Base-by-base conservation (phyloP, 306 rosid genomes). In the Sechiopsis laciniata region DNA sequence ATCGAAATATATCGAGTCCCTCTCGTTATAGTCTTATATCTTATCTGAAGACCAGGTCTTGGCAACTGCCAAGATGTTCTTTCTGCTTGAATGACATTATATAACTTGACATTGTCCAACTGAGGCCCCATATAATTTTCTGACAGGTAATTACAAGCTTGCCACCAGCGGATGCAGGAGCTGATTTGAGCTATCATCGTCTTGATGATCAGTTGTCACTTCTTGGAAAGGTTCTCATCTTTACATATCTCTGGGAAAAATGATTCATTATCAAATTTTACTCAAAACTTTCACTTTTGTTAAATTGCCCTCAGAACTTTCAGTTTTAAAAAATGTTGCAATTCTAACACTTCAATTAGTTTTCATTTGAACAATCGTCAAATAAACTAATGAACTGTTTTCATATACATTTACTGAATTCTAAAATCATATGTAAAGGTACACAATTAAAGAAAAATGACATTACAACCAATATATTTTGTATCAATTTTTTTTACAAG, bases 131-230 rank as follows among this genome's bases (percentile, higher is more conserved):
- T 74, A 37, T 75, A 37, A 72, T 71, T 80, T 80, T 14, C 72
- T 60, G 81, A 32, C 5, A 32, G 37, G 37, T 32, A 32, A 32
- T 32, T 32, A 90, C 96, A 79, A 90, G 97, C 91, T 82, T 94
- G 85, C 98, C 97, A 78, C 98, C 98, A 65, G 21, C 88, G 29
- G 98, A 87, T 78, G 74, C 90, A 16, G 98, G 90, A 40, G 76
- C 89, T 79, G 80, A 82, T 55, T 82, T 94, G 37, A 32, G 37
- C 37, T 32, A 32, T 32, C 37, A 32, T 77, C 83, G 78, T 60
- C 88, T 88, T 15, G 87, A 90, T 2, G 98, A 94, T 74, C 98
- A 94, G 78, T 74, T 94, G 85, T 80, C 86, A 17, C 97, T 94
- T 80, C 98, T 94, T 57, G 88, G 89, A 54, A 89, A 87, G 91